These are phyloP conservation scores for Cyanodermella asteris DNA, from an alignment of 2,329 filamentous ascomycete species.

Conservation along the genomic window DNA sequence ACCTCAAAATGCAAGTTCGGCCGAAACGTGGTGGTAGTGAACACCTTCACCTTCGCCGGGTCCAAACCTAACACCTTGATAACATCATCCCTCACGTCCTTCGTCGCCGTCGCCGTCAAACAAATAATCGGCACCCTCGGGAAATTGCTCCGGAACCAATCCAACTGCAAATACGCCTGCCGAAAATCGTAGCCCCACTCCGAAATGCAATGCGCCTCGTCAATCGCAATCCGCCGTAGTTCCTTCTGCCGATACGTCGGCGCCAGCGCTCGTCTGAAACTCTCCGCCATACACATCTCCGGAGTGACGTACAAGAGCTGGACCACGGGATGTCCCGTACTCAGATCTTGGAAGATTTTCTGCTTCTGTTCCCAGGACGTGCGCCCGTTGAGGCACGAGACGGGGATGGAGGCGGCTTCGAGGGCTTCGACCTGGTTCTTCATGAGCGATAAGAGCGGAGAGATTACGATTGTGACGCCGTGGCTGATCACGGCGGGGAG, in stretches of 20 bases:
- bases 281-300: conserved; percentile 58
- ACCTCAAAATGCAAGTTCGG: conserved; percentile 83
- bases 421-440: conserved; percentile 82
- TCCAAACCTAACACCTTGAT: conserved; percentile 52
- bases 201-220: conserved; percentile 91
- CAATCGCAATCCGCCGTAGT: conserved; percentile 70
- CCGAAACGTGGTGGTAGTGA: conserved; percentile 64
- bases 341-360: conserved; percentile 56
- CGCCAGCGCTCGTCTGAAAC: conserved; percentile 53
- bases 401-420: conserved; percentile 49
- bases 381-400: conserved; percentile 71
- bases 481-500: conserved; percentile 70
- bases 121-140: conserved; percentile 80
- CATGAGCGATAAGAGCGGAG: conserved; percentile 76
- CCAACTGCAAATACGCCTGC: conserved; percentile 69
- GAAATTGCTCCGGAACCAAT: conserved; percentile 65
- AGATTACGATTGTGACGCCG: conserved; percentile 80
- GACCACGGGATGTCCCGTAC: conserved; percentile 55
- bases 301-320: conserved; percentile 84
- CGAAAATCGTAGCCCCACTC: conserved; percentile 98
- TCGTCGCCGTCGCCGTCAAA: conserved; percentile 76
- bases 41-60: conserved; percentile 41
- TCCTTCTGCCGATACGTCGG: conserved; percentile 61
- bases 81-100: conserved; percentile 61
- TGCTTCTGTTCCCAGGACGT: conserved; percentile 44